These are phyloP conservation scores for Leucosporidium creatinivorum DNA, from an alignment of 768 basidiomycete species.

Conservation along the genomic window DNA sequence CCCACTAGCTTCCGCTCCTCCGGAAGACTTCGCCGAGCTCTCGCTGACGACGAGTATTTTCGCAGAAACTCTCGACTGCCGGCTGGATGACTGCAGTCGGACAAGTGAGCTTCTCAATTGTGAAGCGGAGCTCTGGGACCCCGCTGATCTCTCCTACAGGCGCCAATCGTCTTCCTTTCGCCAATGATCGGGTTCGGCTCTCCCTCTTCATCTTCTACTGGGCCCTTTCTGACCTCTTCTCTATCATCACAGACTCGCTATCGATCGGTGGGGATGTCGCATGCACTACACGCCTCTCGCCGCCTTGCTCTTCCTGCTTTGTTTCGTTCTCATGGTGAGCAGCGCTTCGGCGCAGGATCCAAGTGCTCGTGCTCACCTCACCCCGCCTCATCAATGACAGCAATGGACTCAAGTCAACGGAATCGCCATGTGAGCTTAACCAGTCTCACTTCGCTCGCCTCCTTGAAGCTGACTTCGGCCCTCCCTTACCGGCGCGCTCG, in stretches of 20 bases:
- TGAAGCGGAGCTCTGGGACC: too few species aligned
- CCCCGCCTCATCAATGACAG: not conserved
- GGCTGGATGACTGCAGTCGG: constrained; percentile 17
- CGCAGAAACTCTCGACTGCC: not conserved
- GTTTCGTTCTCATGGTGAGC: constrained; percentile 5
- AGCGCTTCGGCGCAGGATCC: not conserved
- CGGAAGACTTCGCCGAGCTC: too few species aligned
- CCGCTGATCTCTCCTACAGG: too few species aligned
- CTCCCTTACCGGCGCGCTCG: not conserved
- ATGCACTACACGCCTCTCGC: constrained; percentile 11
- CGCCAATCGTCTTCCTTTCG: not conserved
- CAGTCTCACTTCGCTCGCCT: not conserved
- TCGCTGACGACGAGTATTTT: not conserved
- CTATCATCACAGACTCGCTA: not conserved
- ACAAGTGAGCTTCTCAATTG: not conserved
- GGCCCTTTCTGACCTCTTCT: not conserved
- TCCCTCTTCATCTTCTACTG: not conserved
- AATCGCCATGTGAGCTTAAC: not conserved
- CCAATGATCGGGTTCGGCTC: too few species aligned
- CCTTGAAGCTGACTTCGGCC: too few species aligned
- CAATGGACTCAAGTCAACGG: constrained; percentile 4
- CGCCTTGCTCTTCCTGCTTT: constrained; percentile 8
- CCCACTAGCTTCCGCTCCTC: too few species aligned
- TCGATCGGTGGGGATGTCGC: constrained; percentile 14
- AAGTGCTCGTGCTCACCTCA: too few species aligned